These are phyloP conservation scores for Collybia mongolica DNA, from an alignment of 768 basidiomycete genomes.

Conservation along the genomic window DNA sequence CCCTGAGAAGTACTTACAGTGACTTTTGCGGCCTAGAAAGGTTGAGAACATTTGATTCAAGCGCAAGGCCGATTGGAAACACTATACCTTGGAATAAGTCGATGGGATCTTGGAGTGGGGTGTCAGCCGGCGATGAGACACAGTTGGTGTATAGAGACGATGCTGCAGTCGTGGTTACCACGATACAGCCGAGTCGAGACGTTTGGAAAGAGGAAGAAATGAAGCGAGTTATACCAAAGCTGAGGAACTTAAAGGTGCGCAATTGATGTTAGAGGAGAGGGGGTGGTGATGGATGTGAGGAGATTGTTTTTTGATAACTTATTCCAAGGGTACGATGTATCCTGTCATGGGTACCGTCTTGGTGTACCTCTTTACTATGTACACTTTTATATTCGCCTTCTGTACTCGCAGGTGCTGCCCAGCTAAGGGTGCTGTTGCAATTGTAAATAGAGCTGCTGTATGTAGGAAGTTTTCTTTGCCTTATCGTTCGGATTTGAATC, in stretches of 20 bases:
- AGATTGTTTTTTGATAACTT: too few species aligned
- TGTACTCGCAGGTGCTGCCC: too few species aligned
- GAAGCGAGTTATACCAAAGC: constrained; percentile 3
- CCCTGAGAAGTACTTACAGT: neutral
- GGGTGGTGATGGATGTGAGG: too few species aligned
- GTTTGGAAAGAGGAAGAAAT: constrained; percentile 5
- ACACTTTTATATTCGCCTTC: too few species aligned
- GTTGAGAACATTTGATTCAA: neutral
- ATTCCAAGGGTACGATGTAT: too few species aligned
- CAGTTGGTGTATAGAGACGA: constrained; percentile 1
- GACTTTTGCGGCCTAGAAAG: neutral
- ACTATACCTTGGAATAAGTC: neutral
- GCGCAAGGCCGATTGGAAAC: too few species aligned
- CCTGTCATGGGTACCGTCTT: too few species aligned
- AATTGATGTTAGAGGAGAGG: neutral
- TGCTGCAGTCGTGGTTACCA: constrained; percentile 2
- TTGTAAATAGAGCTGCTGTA: too few species aligned
- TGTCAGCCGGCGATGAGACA: neutral
- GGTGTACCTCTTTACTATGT: too few species aligned
- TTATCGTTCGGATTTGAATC: too few species aligned
- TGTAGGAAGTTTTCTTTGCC: too few species aligned
- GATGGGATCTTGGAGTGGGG: constrained; percentile 7
- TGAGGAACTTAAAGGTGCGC: neutral
- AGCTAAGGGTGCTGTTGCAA: too few species aligned
- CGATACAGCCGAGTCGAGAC: neutral